phyloP scores from a whole-genome alignment of 2,329 filamentous ascomycete species.

The Paecilomyces dactylethromorphus region DNA sequence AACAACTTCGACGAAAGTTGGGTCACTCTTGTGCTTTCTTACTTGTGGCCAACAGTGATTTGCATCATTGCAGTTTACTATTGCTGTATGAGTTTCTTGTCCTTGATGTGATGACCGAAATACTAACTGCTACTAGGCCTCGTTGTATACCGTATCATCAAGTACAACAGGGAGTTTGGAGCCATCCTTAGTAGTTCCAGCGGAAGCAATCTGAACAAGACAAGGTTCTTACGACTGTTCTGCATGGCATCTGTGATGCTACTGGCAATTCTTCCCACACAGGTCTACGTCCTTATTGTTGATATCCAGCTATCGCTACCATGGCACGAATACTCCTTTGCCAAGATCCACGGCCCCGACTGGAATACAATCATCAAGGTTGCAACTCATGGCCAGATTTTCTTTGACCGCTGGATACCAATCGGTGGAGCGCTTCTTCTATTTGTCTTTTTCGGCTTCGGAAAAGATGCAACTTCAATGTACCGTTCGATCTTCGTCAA shows the following conservation, averaged over 20 bases:
- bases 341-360: conserved; percentile 41
- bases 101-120: background rate
- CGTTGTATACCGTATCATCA: conserved; percentile 54
- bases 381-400: conserved; percentile 37
- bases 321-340: conserved; percentile 48
- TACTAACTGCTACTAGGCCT: conserved; percentile 39
- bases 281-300: conserved; percentile 44
- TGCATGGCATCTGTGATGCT: conserved; percentile 49
- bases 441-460: conserved; percentile 61
- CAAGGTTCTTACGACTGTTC: conserved; percentile 53
- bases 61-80: conserved; percentile 50
- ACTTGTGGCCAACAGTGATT: conserved; percentile 52
- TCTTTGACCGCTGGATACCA: conserved; percentile 54
- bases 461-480: conserved; percentile 52
- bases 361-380: conserved; percentile 47
- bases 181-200: conserved; percentile 46
- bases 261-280: conserved; percentile 47
- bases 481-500: conserved; percentile 42
- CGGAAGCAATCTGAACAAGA: conserved; percentile 47
- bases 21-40: conserved; percentile 48
- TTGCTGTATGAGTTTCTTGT: conserved; percentile 42
- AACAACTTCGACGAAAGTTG: conserved; percentile 51
- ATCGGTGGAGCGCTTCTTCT: conserved; percentile 48
- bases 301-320: conserved; percentile 31
- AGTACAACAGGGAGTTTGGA: conserved; percentile 54